phyloP scores from a whole-genome alignment of 1,284 basidiomycete genomes.

The Malassezia restricta region DNA sequence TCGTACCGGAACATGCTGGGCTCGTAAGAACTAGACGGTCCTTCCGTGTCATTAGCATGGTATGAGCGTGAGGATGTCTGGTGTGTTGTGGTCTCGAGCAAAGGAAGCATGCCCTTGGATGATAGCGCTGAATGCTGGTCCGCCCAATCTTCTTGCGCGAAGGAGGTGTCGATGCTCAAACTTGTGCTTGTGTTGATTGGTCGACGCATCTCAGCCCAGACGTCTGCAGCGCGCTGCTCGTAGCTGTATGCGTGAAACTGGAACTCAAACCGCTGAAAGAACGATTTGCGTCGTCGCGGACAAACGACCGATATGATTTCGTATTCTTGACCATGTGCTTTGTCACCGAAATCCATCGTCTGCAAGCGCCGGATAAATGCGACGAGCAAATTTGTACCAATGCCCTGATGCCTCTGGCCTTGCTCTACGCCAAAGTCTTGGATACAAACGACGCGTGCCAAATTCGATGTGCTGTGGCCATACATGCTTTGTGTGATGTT shows the following conservation, averaged over 20 bases:
- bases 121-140: background rate
- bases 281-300: slow-evolving; percentile 29
- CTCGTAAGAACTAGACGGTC: background rate
- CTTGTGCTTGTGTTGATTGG: background rate
- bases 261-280: slow-evolving; percentile 37
- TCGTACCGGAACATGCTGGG: background rate
- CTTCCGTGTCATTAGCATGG: background rate
- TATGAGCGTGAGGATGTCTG: background rate
- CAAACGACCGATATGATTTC: slow-evolving; percentile 35
- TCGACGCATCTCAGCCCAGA: slow-evolving; percentile 41
- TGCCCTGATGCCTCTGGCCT: slow-evolving; percentile 24
- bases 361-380: slow-evolving; percentile 27
- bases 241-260: slow-evolving; percentile 32
- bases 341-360: slow-evolving; percentile 17
- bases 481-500: slow-evolving; percentile 32
- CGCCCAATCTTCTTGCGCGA: background rate
- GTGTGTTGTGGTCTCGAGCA: background rate
- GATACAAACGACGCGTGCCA: slow-evolving; percentile 40
- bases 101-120: background rate
- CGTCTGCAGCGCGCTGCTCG: slow-evolving; percentile 25
- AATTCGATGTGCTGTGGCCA: slow-evolving; percentile 24
- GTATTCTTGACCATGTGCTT: slow-evolving; percentile 18
- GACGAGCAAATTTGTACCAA: slow-evolving; percentile 27
- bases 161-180: background rate
- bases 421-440: slow-evolving; percentile 34